Conservation (phyloP, 139 green algal species). For the Pseudopediastrum boryanum region DNA sequence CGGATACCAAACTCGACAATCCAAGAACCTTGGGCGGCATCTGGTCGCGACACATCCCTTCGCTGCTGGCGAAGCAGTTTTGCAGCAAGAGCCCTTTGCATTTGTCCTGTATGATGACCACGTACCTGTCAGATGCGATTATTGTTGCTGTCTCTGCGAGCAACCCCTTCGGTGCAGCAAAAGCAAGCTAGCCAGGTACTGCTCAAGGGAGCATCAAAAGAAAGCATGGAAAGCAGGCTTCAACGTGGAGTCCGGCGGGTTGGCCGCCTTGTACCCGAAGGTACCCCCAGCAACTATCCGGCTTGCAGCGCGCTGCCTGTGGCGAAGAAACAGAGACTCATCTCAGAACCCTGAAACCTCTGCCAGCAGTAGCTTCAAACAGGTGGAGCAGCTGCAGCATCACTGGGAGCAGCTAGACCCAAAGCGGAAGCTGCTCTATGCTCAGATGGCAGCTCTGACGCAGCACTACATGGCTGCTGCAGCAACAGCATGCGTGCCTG, state of each 20-base stretch:
- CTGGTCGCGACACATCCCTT: conserved; percentile 41
- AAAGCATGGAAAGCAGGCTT: conserved; percentile 61
- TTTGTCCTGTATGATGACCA: conserved; percentile 51
- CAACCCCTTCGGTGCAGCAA: conserved; percentile 52
- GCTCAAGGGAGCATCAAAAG: conserved; percentile 55
- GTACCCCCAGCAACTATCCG: conserved; percentile 65
- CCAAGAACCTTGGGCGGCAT: conserved; percentile 56
- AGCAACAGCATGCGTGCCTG: conserved; percentile 50
- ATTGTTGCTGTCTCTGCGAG: conserved; percentile 38
- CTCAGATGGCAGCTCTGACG: conserved; percentile 73
- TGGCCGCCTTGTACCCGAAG: conserved; percentile 47
- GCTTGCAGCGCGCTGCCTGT: conserved; percentile 61
- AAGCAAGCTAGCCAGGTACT: conserved; percentile 64
- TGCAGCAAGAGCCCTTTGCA: conserved; percentile 44
- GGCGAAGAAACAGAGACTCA: conserved; percentile 40
- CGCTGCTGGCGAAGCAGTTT: conserved; percentile 27
- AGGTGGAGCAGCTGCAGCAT: conserved; percentile 50
- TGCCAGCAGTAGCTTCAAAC: conserved; percentile 14
- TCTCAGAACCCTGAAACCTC: not conserved
- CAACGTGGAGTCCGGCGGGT: conserved; percentile 64
- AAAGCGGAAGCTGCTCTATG: conserved; percentile 55
- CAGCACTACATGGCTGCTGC: too few species aligned
- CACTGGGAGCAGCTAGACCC: conserved; percentile 65
- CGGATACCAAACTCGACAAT: too few species aligned
- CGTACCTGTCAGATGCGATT: conserved; percentile 44